Base-by-base conservation (phyloP, 768 basidiomycete species). In the Trametopsis cervina region DNA sequence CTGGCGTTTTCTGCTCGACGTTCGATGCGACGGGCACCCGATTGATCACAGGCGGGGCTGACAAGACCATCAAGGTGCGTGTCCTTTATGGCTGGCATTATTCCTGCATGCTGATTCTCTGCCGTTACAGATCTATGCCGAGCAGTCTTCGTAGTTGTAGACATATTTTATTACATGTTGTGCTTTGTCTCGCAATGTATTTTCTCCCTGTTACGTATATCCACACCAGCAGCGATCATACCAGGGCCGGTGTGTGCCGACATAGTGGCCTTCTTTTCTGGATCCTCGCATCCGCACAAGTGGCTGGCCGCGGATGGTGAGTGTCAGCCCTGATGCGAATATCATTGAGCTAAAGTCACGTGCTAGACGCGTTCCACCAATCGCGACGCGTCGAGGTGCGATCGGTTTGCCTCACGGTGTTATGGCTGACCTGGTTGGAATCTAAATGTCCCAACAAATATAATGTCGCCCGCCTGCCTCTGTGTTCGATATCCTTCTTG, bases 31-130 rank as follows among this genome's bases (percentile, higher is more conserved):
- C 95, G 1, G 96, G 96, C 2, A 93, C 94, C 26, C 75, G 95
- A 49, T 64, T 99, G 49, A 92, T 94, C 56, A 96, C 94, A 13
- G 96, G 96, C 29, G 88, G 94, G 3, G 96, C 96, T 10, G 96
- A 98, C 72, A 99, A 98, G 76, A 97, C 95, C 9, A 95, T 98
- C 71, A 98, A 99, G 79, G 89, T 88, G 24, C 41, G 76, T 62
- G 20, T 49, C 44, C 43, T 40, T 24, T 43, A 39, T 35, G 33
- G 33, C 7, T 40, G 15, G 39, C 39, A 22, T n/a, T 18, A 23
- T 9, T 1, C 4, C 18, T n/a, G 12, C 20, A 11, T n/a, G 18
- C n/a, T 29, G 25, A 13, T 17, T 6, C 40, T 20, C 46, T 47
- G 2, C 38, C 18, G 2, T 2, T 4, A 13, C 40, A 47, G 46